Base-by-base conservation (phyloP, 768 basidiomycete genomes). In the Mrakia gelida region DNA sequence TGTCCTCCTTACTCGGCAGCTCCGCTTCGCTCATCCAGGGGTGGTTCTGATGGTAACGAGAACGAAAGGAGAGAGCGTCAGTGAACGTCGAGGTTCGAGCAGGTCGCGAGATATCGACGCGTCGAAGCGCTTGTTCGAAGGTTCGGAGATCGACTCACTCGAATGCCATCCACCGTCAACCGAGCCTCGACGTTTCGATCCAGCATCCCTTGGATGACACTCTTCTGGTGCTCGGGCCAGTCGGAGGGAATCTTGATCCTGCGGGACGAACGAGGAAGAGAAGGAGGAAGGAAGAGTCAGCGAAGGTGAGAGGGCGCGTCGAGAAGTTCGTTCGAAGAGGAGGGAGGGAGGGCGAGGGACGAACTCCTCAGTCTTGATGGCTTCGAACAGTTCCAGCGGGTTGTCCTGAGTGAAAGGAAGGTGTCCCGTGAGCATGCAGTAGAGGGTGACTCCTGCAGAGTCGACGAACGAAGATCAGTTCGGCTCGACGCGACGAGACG, bases 371-470 rank as follows among this genome's bases (percentile, higher is more conserved):
- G 80, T 76, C 59, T 80, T 79, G 72, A 85, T 84, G 32, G 82
- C 81, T 10, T 84, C 81, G 75, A 81, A 84, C 18, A 85, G 80
- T 38, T 84, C 84, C 32, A 84, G 75, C 0, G 83, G 83, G 41
- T 82, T 83, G 6, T 81, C 81, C 1, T 81, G 80, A 54, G 81
- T 82, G 73, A 84, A 85, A 0, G 84, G 84, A 30, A 85, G 78
- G 38, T 71, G 65, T 1, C 84, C 84, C 0, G 83, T 80, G 23
- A 84, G 76, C 83, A 85, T 83, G 80, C 84, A 84, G 77, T 84
- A 85, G 2, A 85, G 80, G 7, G 84, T 83, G 10, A 85, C 83
- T n/a, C 84, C 84, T 41, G 52, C 43, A 3, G 32, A 54, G 73
- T 11, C 41, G 54, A 41, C 49, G 54, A 49, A 26, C 6, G 21